These are phyloP conservation scores for Haplosporangium gracile DNA, from an alignment of 192 early-diverging fungal species.

Conservation along the genomic window DNA sequence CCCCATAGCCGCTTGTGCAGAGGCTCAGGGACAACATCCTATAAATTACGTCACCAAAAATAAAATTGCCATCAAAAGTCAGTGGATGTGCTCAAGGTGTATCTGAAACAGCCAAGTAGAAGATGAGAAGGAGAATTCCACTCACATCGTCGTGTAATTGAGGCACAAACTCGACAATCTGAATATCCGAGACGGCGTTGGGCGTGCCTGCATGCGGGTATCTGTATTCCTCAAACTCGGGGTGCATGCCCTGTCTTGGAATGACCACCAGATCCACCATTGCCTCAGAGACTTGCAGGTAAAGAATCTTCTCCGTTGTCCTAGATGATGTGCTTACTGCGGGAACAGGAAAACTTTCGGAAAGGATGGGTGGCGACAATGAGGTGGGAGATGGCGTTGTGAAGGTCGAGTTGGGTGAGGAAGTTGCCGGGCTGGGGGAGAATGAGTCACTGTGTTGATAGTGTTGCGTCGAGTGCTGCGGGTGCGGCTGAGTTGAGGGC, in stretches of 20 bases:
- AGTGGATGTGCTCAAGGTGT: not conserved
- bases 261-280: conserved; percentile 67
- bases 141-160: conserved; percentile 30
- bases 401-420: conserved; percentile 4
- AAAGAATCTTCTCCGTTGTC: conserved; percentile 65
- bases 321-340: not conserved
- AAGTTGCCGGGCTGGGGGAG: not conserved
- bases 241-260: conserved; percentile 57
- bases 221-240: conserved; percentile 62
- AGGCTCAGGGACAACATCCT: conserved; percentile 49
- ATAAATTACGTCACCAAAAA: conserved; percentile 8
- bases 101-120: not conserved
- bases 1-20: conserved; percentile 63
- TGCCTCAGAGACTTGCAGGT: conserved; percentile 69
- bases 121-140: not conserved
- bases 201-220: conserved; percentile 73
- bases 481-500: not conserved
- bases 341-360: conserved; percentile 4
- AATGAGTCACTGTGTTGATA: conserved; percentile 1
- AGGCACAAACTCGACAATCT: conserved; percentile 68
- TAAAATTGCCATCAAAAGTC: not conserved
- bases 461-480: not conserved
- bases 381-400: not conserved
- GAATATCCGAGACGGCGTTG: conserved; percentile 67
- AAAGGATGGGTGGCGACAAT: conserved; percentile 11